Evolutionary conservation across 2,329 filamentous ascomycete genomes (phyloP).

Genomic region (Furcasterigmium sp.): DNA sequence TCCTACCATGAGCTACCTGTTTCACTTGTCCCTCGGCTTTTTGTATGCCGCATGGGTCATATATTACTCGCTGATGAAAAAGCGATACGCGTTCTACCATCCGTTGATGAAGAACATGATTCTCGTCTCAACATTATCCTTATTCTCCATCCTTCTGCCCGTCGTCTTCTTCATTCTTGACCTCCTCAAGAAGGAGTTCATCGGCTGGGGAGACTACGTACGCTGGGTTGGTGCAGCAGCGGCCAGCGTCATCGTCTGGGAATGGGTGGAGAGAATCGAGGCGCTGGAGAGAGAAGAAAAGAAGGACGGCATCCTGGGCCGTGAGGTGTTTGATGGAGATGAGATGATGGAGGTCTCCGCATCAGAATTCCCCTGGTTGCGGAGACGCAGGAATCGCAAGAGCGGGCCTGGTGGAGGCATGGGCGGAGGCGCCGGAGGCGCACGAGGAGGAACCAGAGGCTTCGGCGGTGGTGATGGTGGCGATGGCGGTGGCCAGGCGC

Average conservation of each 20-base stretch:
- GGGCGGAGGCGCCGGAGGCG: conserved; percentile 17
- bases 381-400: conserved; percentile 25
- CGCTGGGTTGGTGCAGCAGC: conserved; percentile 94
- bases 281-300: conserved; percentile 88
- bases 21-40: conserved; percentile 79
- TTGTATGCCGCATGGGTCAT: conserved; percentile 92
- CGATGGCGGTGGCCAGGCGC: conserved; percentile 11
- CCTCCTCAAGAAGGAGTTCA: conserved; percentile 77
- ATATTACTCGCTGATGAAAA: conserved; percentile 89
- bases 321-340: conserved; percentile 90
- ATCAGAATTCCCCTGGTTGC: conserved; percentile 43
- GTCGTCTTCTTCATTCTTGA: conserved; percentile 92
- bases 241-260: conserved; percentile 95
- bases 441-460: conserved; percentile 22
- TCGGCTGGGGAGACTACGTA: conserved; percentile 92
- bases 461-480: conserved; percentile 14
- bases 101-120: conserved; percentile 85
- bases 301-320: conserved; percentile 85
- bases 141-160: conserved; percentile 79
- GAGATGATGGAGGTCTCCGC: conserved; percentile 73
- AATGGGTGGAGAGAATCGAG: conserved; percentile 95
- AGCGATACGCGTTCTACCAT: conserved; percentile 86
- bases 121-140: conserved; percentile 71
- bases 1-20: conserved; percentile 84
- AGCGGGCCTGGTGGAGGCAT: conserved; percentile 19